A percentile compares a stretch with the other conserved stretches of the same genome.
phyloP scores from a whole-genome alignment of 176 grass and related monocot genomes.

The Aegilops tauschii region DNA sequence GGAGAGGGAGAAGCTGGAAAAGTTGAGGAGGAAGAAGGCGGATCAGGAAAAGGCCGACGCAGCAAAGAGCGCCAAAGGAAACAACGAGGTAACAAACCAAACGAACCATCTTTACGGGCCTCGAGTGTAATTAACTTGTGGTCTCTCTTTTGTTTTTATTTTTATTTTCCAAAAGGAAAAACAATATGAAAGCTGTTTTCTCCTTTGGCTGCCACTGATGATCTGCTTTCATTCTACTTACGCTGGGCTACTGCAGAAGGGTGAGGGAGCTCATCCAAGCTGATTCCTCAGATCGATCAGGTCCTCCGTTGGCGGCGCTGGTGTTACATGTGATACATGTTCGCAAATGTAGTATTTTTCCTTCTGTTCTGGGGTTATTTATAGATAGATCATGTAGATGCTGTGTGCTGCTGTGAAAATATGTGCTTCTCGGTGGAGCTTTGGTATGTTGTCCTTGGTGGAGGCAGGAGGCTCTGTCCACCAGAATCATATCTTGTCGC shows the following conservation, averaged over 20 bases:
- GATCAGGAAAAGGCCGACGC: slow-evolving; percentile 68
- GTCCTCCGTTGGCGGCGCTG: background rate
- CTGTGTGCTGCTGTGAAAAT: background rate
- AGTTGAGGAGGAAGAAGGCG: slow-evolving; percentile 51
- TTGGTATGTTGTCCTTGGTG: too few relatives aligned
- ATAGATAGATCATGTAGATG: background rate
- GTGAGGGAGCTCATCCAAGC: slow-evolving; percentile 23
- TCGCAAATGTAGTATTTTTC: background rate
- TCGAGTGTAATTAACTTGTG: background rate
- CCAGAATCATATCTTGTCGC: too few relatives aligned
- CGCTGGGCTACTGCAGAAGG: slow-evolving; percentile 34
- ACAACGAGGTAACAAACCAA: slow-evolving; percentile 8
- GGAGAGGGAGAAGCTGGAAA: slow-evolving; percentile 90
- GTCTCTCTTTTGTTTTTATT: background rate
- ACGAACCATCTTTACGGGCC: background rate
- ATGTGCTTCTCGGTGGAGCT: too few relatives aligned
- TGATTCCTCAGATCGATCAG: slow-evolving; percentile 4
- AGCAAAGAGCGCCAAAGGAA: slow-evolving; percentile 36
- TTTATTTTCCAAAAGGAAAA: background rate
- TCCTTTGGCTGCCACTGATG: background rate
- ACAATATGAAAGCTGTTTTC: background rate
- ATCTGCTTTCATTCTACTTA: background rate
- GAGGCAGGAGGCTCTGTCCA: too few relatives aligned
- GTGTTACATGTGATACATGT: background rate
- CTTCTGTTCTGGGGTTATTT: too few relatives aligned